Conservation (phyloP, 306 rosid species). For the Clitoria ternatea region DNA sequence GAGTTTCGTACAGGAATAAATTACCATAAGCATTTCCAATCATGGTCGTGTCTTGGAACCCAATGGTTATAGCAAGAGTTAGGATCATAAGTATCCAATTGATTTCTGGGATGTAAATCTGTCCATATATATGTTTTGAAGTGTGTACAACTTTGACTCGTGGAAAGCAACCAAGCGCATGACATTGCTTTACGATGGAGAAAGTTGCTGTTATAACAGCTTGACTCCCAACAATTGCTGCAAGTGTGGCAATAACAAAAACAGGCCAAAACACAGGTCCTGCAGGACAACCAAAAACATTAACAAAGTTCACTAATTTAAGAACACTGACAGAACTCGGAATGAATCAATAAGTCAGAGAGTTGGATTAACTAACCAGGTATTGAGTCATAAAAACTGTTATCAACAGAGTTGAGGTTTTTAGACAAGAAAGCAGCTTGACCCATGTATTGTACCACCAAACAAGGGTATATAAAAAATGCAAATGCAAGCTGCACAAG, state of each 20-base stretch:
- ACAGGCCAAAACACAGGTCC: conserved; percentile 80
- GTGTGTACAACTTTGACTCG: conserved; percentile 90
- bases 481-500: conserved; percentile 76
- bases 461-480: conserved; percentile 69
- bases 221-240: conserved; percentile 90
- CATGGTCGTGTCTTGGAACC: conserved; percentile 71
- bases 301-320: conserved; percentile 14
- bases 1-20: background rate
- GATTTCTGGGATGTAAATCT: conserved; percentile 87
- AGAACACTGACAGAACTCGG: conserved; percentile 8
- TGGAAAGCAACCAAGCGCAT: conserved; percentile 93
- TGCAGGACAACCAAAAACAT: conserved; percentile 35
- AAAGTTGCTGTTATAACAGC: conserved; percentile 88
- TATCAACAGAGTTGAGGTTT: conserved; percentile 33
- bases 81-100: conserved; percentile 91
- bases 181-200: conserved; percentile 83
- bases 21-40: conserved; percentile 91
- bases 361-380: conserved; percentile 52
- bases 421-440: conserved; percentile 85
- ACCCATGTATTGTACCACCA: conserved; percentile 90
- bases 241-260: conserved; percentile 74
- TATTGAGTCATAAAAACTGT: conserved; percentile 65
- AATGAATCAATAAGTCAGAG: background rate
- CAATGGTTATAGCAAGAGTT: conserved; percentile 76
- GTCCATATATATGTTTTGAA: conserved; percentile 73